phyloP scores from a whole-genome alignment of 2,329 filamentous ascomycete species.

The Ambrosiella xylebori region DNA sequence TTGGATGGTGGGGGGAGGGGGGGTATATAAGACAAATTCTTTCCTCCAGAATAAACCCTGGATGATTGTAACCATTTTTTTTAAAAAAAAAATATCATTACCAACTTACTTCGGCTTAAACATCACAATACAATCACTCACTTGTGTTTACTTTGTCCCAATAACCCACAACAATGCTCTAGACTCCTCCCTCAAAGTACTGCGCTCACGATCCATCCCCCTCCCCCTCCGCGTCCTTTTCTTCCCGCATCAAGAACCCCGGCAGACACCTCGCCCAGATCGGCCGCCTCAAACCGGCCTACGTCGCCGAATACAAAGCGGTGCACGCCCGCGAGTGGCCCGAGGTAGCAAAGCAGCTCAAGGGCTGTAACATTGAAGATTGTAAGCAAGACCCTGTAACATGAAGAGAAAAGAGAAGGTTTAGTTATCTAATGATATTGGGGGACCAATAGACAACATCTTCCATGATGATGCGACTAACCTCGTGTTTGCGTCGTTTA shows the following conservation, averaged over 20 bases:
- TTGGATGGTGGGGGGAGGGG: too few species aligned
- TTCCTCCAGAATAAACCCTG: too few species aligned
- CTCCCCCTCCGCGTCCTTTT: slow-evolving; percentile 1
- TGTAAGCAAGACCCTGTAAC: slow-evolving; percentile 29
- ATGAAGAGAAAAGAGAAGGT: not conserved
- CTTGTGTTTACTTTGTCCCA: not conserved
- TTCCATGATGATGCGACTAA: slow-evolving; percentile 46
- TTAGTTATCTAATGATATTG: not conserved
- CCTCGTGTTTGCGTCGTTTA: slow-evolving; percentile 59
- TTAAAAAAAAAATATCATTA: too few species aligned
- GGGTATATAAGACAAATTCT: too few species aligned
- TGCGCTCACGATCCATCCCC: not conserved
- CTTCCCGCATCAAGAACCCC: not conserved
- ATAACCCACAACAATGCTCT: slow-evolving; percentile 1
- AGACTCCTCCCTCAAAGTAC: slow-evolving; percentile 2
- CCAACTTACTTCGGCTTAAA: too few species aligned
- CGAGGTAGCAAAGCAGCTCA: slow-evolving; percentile 58
- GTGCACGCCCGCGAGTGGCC: slow-evolving; percentile 62
- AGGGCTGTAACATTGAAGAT: slow-evolving; percentile 56
- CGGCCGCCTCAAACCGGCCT: slow-evolving; percentile 51
- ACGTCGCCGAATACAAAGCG: slow-evolving; percentile 52
- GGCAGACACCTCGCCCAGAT: slow-evolving; percentile 47
- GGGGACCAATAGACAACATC: slow-evolving; percentile 42
- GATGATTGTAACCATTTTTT: too few species aligned
- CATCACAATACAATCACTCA: not conserved